phyloP scores from a whole-genome alignment of 306 rosid species.

The Fragaria vesca region DNA sequence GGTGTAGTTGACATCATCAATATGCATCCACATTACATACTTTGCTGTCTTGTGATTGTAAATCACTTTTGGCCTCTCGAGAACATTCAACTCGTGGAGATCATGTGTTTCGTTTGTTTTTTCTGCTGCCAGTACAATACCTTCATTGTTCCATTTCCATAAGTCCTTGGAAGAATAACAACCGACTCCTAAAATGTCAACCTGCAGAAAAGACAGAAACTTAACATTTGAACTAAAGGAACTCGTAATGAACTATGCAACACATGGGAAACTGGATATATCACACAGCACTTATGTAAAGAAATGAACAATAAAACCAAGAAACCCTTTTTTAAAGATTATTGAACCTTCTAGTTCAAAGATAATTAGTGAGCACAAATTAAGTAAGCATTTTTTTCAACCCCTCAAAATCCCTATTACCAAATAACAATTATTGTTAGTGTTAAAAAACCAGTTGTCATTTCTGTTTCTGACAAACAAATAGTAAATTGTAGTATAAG shows the following conservation, averaged over 20 bases:
- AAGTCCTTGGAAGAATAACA: constrained; percentile 96
- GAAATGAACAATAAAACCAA: neutral
- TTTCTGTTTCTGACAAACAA: neutral
- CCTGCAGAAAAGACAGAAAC: constrained; percentile 38
- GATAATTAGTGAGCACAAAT: neutral
- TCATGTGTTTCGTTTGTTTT: constrained; percentile 82
- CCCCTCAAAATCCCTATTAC: neutral
- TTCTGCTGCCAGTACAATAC: constrained; percentile 82
- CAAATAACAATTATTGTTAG: neutral
- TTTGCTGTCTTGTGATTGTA: constrained; percentile 78
- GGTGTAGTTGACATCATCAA: constrained; percentile 90
- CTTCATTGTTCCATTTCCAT: constrained; percentile 96
- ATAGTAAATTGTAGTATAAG: neutral
- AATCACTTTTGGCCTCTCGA: constrained; percentile 94
- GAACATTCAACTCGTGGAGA: constrained; percentile 85
- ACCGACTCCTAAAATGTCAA: constrained; percentile 94
- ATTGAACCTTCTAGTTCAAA: neutral
- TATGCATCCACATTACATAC: constrained; percentile 99
- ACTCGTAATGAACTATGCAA: neutral
- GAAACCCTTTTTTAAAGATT: neutral
- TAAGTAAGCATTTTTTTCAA: neutral
- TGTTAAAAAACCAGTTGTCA: neutral
- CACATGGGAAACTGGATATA: neutral
- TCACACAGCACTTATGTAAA: neutral
- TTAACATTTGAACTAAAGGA: neutral